A percentile compares a stretch with the other conserved stretches of the same genome.
These are phyloP conservation scores for Sutorius australiensis DNA, from an alignment of 768 basidiomycete genomes.

Conservation along the genomic window DNA sequence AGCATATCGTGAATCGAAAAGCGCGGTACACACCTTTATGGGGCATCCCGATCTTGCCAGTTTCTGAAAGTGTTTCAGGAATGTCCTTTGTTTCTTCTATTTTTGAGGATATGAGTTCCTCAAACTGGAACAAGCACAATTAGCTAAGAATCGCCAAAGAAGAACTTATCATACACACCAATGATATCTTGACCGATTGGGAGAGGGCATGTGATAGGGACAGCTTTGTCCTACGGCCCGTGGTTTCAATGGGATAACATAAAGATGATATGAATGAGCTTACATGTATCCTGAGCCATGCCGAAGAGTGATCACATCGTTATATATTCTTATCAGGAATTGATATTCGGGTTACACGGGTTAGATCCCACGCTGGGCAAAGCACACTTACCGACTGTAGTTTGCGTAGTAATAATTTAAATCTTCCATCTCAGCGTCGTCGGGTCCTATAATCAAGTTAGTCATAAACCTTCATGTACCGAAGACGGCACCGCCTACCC, in stretches of 20 bases:
- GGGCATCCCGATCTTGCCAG: slow-evolving; percentile 89
- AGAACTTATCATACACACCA: slow-evolving; percentile 44
- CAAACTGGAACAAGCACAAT: slow-evolving; percentile 52
- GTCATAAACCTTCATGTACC: slow-evolving; percentile 2
- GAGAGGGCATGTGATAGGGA: slow-evolving; percentile 92
- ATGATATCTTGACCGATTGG: slow-evolving; percentile 95
- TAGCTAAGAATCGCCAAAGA: background rate
- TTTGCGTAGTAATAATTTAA: slow-evolving; percentile 96
- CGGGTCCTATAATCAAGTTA: slow-evolving; percentile 51
- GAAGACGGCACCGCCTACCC: slow-evolving; percentile 40
- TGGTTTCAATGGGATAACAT: slow-evolving; percentile 7
- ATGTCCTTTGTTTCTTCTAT: slow-evolving; percentile 97
- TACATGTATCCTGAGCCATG: slow-evolving; percentile 96
- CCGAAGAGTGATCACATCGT: slow-evolving; percentile 93
- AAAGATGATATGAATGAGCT: slow-evolving; percentile 29
- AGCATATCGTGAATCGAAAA: slow-evolving; percentile 1
- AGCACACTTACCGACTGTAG: slow-evolving; percentile 72
- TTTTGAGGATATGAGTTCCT: slow-evolving; percentile 86
- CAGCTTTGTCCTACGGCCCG: slow-evolving; percentile 76
- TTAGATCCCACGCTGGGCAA: slow-evolving; percentile 4
- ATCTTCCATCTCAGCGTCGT: slow-evolving; percentile 94
- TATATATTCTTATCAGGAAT: slow-evolving; percentile 68
- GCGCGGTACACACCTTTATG: slow-evolving; percentile 56
- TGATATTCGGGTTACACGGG: slow-evolving; percentile 31
- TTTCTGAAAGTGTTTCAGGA: slow-evolving; percentile 88